Base-by-base conservation (phyloP, 768 basidiomycete species). In the Leccinellum rugosiceps region DNA sequence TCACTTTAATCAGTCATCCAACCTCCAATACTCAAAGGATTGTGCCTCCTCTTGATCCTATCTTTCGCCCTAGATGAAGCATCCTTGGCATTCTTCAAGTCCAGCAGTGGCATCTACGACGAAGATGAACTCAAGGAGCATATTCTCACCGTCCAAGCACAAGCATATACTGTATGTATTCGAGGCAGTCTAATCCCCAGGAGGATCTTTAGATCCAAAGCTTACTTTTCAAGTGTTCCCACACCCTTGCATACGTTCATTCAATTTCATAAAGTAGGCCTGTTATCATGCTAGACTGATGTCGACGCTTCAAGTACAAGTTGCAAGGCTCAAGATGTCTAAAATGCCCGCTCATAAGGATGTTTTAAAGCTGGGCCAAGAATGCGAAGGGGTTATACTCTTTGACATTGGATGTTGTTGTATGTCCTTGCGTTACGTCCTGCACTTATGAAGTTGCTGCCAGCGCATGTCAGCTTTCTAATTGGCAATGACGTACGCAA, bases 401-500 rank as follows among this genome's bases (percentile, higher is more conserved):
- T 70, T 81, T 21, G 80, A 81, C 50, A 67, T 31, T 11, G 31
- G 31, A 31, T 31, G 3, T 30, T 1, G 31, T 11, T 31, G 31
- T 11, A 31, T 10, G 73, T 64, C 15, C 21, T 15, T 41, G 23
- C 23, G 13, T 44, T 48, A 15, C 8, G n/a, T 43, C 19, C 6
- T 11, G 41, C 43, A 17, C 21, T 30, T 28, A n/a, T 35, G 14
- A 32, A 25, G 23, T 9, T n/a, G 30, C 19, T 50, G 34, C n/a
- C n/a, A n/a, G n/a, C n/a, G n/a, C 14, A 43, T 11, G 6, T 31
- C 21, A 31, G 41, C 13, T n/a, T 49, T 48, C 10, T 47, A 77
- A 77, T 79, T 50, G 80, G 80, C 0, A 76, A 70, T 45, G 78
- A 80, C 48, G 61, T 68, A 14, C 67, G 77, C 15, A 78, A 75